Evolutionary conservation across 2,329 filamentous ascomycete genomes (phyloP), one percentile per base, ranked within the genome.

Genomic region (Coniochaeta sp.): DNA sequence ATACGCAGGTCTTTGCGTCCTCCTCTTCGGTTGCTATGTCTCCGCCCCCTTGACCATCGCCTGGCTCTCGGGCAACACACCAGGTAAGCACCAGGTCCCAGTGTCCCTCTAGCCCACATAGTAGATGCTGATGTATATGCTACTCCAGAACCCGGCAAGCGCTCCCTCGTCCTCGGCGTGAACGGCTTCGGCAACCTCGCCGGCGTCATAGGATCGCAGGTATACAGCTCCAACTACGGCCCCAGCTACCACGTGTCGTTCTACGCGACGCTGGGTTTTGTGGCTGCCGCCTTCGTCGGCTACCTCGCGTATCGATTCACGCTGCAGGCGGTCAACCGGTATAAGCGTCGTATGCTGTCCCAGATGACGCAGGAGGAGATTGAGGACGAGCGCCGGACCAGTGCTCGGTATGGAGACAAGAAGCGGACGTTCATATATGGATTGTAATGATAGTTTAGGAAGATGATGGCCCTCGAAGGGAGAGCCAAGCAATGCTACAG

Each of bases 131-230:
- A n/a, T n/a, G n/a, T n/a, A 18, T n/a, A 8, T 12, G 12, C 8
- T 9, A 4, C 16, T n/a, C 52, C 57, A 53, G 60, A 60, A 14
- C 60, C 62, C 9, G 64, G 64, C 2, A 68, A 66, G 51, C 57
- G 66, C 7, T 59, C 62, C 3, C 57, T 67, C n/a, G 57, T 66
- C 16, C 57, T 68, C 38, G 66, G 65, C 18, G 60, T 64, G 38
- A 68, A 67, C 51, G 66, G 66, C 8, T 66, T 61, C 61, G 65
- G 65, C 3, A 68, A 67, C 47, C 55, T 67, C 24, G 62, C 64
- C 1, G 65, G 65, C 13, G 60, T 67, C 9, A 55, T 67, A 32
- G 64, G 63, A 9, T 58, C 63, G 20, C 56, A 59, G 51, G 52
- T 67, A 7, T 68, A 62, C 52, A 57, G 60, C 20, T 53, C 60